Evolutionary conservation across 371 early-diverging fungal species (phyloP).

Genomic region (Thermomucor indicae-seudaticae): DNA sequence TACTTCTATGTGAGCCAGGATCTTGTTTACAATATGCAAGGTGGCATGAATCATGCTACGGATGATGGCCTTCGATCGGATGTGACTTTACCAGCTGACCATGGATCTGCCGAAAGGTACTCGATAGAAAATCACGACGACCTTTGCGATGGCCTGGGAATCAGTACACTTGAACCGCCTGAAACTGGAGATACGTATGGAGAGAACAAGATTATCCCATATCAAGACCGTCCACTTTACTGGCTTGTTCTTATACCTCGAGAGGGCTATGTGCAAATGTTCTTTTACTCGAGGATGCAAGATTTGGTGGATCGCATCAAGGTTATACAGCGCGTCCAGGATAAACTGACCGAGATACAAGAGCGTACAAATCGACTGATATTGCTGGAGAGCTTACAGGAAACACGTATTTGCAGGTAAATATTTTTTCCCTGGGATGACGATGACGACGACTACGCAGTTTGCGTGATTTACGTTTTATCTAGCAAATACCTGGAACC

Average conservation of each 20-base stretch:
- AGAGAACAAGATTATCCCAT: neutral
- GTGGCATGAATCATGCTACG: neutral
- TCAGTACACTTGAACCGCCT: conserved; percentile 16
- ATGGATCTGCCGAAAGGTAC: too few species aligned
- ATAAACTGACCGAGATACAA: conserved; percentile 49
- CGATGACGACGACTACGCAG: neutral
- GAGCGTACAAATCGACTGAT: conserved; percentile 67
- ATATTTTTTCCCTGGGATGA: neutral
- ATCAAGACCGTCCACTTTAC: conserved; percentile 36
- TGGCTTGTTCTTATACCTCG: conserved; percentile 66
- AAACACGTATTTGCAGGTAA: conserved; percentile 67
- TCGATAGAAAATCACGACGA: conserved; percentile 9
- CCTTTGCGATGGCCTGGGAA: conserved; percentile 37
- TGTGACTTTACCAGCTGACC: neutral
- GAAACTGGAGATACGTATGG: conserved; percentile 5
- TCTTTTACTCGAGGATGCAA: conserved; percentile 65
- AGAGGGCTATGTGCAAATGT: conserved; percentile 53
- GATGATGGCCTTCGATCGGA: neutral
- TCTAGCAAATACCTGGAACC: conserved; percentile 63
- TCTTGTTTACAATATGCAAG: conserved; percentile 24
- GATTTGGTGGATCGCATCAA: conserved; percentile 33
- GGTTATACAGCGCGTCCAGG: conserved; percentile 49
- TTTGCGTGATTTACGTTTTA: neutral
- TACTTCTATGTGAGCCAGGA: conserved; percentile 61
- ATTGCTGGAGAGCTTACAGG: conserved; percentile 60